Base-by-base conservation (phyloP, 1,139 yeast genomes). In the Kodamaea alishanica region DNA sequence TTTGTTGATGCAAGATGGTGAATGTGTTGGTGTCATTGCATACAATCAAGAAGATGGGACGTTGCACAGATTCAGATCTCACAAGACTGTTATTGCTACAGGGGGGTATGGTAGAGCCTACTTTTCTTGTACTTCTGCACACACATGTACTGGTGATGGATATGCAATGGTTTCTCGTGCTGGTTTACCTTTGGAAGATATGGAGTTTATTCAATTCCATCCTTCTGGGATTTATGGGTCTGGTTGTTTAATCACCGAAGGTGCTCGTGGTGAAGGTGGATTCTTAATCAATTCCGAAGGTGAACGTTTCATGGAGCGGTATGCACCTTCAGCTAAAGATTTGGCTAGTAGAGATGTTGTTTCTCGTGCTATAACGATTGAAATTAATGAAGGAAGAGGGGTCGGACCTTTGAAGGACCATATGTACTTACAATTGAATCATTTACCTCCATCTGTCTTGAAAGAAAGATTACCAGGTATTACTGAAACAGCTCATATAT, bases 231-330 rank as follows among this genome's bases (percentile, higher is more conserved):
- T 92, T 65, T 92, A 92, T 67, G 98, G 98, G 45, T 89, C 97
- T 35, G 98, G 98, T 49, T 92, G 97, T 75, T 75, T 92, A 73
- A 92, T 92, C 63, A 92, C 98, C 46, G 98, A 92, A 71, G 98
- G 98, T 71, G 95, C 97, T 51, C 86, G 98, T 76, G 98, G 98
- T 78, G 98, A 92, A 75, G 98, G 98, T 79, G 98, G 98, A 50
- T 90, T 80, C 79, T 75, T 92, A 62, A 77, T 92, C 51, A 92
- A 92, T 77, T 81, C 90, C 54, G 96, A 92, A 70, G 98, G 98
- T 77, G 98, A 92, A 75, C 84, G 98, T 70, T 92, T 92, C 68
- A 92, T 92, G 98, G 98, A 92, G 75, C 84, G 98, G 70, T 92
- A 92, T 62, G 98, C 98, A 43, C 98, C 98, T 53, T 85, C 92